Conservation (phyloP, 495 filamentous ascomycete genomes). For the Penicillium pulvis region DNA sequence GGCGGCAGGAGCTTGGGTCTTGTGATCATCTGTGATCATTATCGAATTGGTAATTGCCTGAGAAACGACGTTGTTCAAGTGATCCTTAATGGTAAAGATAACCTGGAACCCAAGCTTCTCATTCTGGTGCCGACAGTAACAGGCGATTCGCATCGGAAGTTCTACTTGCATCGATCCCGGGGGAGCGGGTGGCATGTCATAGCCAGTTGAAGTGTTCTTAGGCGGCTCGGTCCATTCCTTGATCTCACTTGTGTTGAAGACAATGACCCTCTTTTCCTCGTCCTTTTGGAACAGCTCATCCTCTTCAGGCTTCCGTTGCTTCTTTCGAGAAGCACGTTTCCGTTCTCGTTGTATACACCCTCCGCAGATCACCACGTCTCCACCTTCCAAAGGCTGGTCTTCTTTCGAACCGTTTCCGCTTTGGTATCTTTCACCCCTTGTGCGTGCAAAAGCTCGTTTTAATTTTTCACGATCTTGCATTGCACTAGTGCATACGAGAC, state of each 20-base stretch:
- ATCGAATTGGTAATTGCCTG: conserved; percentile 86
- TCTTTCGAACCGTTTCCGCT: conserved; percentile 48
- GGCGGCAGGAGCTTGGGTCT: conserved; percentile 64
- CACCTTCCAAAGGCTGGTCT: conserved; percentile 76
- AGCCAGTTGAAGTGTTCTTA: conserved; percentile 32
- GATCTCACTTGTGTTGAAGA: conserved; percentile 92
- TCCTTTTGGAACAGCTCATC: conserved; percentile 75
- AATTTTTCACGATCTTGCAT: conserved; percentile 71
- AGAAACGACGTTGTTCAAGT: conserved; percentile 68
- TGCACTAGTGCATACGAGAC: conserved; percentile 89
- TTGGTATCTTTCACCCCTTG: conserved; percentile 49
- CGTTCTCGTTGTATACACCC: conserved; percentile 83
- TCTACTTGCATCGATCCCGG: conserved; percentile 71
- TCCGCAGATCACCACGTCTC: conserved; percentile 79
- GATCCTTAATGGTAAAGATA: conserved; percentile 90
- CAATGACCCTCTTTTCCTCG: conserved; percentile 78
- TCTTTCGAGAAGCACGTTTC: conserved; percentile 87
- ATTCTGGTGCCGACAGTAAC: conserved; percentile 91
- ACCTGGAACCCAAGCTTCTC: conserved; percentile 93
- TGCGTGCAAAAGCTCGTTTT: conserved; percentile 66
- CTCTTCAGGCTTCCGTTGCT: conserved; percentile 82
- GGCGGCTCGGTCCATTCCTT: conserved; percentile 76
- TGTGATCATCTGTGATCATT: conserved; percentile 97
- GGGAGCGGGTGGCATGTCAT: conserved; percentile 48
- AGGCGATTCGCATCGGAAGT: conserved; percentile 92